Evolutionary conservation across 129 eudicot genomes (phyloP), one percentile per base, ranked within the genome.

Genomic region (Tagetes patula): DNA sequence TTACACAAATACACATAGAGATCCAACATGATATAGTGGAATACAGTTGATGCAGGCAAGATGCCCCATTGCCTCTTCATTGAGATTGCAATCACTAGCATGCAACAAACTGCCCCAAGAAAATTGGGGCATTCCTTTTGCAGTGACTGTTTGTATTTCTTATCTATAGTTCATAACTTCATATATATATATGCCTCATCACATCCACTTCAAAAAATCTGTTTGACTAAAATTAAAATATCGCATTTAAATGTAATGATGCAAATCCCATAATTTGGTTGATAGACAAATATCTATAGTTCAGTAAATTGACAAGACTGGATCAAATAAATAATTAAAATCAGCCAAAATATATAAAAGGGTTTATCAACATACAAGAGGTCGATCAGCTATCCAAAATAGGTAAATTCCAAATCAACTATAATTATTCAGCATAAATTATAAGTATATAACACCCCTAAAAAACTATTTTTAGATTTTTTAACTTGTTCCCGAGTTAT

Each of bases 21-120:
- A 43, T 66, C 54, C 10, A 12, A 43, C 14, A 62, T 14, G 71
- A 66, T 20, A 27, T 47, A 47, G 52, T 47, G 52, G 13, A 10
- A 43, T 43, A 66, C 39, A n/a, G 41, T 64, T 2, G 47, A 40
- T 5, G 69, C 34, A 64, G 48, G 48, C 69, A 64, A 64, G 69
- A 39, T 39, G 13, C 47, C 33, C 5, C 11, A 10, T 11, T 39
- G 13, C 47, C 33, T 37, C 11, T 37, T 13, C 68, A 13, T 1
- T 36, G 46, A 63, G 68, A 63, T 13, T 63, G 14, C 47, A 37
- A 7, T 27, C 47, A 63, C 68, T 14, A 13, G 40, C 69, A 38
- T 39, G 69, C 6, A 64, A 64, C 20, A 64, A 39, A 39, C 45
- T 37, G 39, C 49, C 69, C 32, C 31, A 38, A 10, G 31, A 38